Base-by-base conservation (phyloP, 2,329 filamentous ascomycete species). In the Exophiala calicioides region DNA sequence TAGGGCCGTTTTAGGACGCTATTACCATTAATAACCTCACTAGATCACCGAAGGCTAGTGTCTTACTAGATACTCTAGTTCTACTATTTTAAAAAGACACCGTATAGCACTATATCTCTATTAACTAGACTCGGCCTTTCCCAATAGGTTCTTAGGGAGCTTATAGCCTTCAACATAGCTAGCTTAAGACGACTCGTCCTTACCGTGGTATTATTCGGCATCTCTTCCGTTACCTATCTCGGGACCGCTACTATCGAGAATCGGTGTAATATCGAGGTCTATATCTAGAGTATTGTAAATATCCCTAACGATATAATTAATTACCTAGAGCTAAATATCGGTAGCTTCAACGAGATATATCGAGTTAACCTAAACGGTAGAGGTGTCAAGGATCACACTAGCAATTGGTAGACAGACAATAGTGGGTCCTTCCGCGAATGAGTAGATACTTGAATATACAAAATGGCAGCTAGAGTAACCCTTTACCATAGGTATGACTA, bases 191-290 rank as follows among this genome's bases (percentile, higher is more conserved):
- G 18, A 23, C 40, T 35, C 12, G n/a, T 43, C 16, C 18, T 46
- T 21, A 10, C 19, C 26, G 12, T 46, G 18, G 35, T 23, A 21
- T 20, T 39, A n/a, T 27, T 19, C 18, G 10, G 19, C 19, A 39
- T 24, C 20, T 39, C 43, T 40, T 35, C 43, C 23, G 43, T 39
- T 39, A 3, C 33, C 16, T 46, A 19, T 16, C 21, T 40, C 10
- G 43, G 43, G 23, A 39, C 35, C 19, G 43, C 43, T 27, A n/a
- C 29, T n/a, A 40, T 46, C 43, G 35, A 40, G 21, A 46, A 46
- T 31, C 16, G 16, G 21, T 35, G 31, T 32, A 31, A 44, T 27
- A 21, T 45, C 32, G 41, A 44, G 7, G 39, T 36, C 39, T 49
- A 45, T 36, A 26, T 49, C 16, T 42, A 16, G 16, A 49, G 45